Percentiles rank a stretch among this genome's conserved stretches.
phyloP scores from a whole-genome alignment of 1,139 yeast species.

The Scheffersomyces quercinus region DNA sequence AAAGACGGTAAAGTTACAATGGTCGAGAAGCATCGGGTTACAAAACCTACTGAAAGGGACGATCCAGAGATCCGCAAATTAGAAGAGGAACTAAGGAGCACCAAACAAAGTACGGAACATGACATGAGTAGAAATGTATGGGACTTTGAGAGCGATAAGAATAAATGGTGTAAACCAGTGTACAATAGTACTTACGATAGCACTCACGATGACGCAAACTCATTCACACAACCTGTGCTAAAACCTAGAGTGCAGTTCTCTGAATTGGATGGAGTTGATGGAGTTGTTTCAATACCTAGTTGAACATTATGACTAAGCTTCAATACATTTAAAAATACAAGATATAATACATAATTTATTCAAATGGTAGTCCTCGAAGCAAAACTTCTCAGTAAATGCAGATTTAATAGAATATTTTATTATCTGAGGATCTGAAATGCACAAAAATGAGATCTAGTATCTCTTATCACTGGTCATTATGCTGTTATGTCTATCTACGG shows the following conservation, averaged over 20 bases:
- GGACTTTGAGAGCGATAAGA: conserved; percentile 57
- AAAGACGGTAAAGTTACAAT: conserved; percentile 75
- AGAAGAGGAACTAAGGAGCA: conserved; percentile 24
- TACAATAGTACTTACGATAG: conserved; percentile 21
- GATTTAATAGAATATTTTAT: background rate
- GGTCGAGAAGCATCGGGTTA: conserved; percentile 37
- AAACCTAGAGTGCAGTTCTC: background rate
- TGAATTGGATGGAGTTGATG: background rate
- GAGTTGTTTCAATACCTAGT: background rate
- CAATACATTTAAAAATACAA: background rate
- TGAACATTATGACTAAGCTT: background rate
- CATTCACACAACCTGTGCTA: background rate
- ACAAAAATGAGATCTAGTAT: conserved; percentile 5
- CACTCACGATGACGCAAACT: background rate
- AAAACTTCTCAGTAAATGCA: background rate
- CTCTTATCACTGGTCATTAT: conserved; percentile 10
- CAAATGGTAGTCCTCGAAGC: background rate
- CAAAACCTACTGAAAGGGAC: conserved; percentile 16
- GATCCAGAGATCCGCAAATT: conserved; percentile 28
- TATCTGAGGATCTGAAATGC: background rate
- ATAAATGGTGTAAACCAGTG: conserved; percentile 54
- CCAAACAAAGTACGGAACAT: conserved; percentile 19
- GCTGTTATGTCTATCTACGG: too few species aligned
- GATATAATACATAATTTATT: background rate
- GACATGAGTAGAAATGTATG: conserved; percentile 43